Conservation (phyloP, 192 early-diverging fungal species). For the Mycoemilia scoparia region DNA sequence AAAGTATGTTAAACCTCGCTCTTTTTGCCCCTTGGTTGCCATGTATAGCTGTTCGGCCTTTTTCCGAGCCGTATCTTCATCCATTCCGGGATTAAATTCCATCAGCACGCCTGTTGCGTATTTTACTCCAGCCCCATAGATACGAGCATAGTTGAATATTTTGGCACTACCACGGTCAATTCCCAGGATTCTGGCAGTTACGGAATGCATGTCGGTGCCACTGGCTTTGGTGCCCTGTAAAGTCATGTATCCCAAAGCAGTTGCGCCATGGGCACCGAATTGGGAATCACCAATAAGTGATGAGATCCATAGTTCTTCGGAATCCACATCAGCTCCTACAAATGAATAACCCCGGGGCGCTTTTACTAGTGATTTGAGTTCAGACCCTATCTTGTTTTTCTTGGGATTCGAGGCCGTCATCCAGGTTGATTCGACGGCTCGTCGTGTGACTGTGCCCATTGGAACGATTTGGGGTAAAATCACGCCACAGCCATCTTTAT, state of each 20-base stretch:
- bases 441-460: slow-evolving; percentile 93
- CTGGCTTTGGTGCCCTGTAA: slow-evolving; percentile 79
- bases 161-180: slow-evolving; percentile 82
- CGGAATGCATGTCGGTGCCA: slow-evolving; percentile 85
- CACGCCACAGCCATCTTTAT: slow-evolving; percentile 27
- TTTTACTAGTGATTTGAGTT: slow-evolving; percentile 73
- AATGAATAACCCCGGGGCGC: slow-evolving; percentile 70
- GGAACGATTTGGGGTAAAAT: slow-evolving; percentile 79
- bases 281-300: slow-evolving; percentile 85
- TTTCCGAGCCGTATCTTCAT: slow-evolving; percentile 36
- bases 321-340: slow-evolving; percentile 94
- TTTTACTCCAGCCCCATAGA: slow-evolving; percentile 84
- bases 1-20: slow-evolving; percentile 9
- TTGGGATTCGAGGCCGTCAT: slow-evolving; percentile 90
- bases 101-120: slow-evolving; percentile 62
- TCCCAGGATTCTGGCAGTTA: slow-evolving; percentile 70
- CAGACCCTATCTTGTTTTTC: slow-evolving; percentile 73
- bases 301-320: slow-evolving; percentile 93
- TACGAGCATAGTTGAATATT: slow-evolving; percentile 86
- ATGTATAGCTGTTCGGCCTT: slow-evolving; percentile 54
- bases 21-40: slow-evolving; percentile 65
- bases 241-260: slow-evolving; percentile 95
- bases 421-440: slow-evolving; percentile 87
- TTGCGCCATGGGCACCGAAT: slow-evolving; percentile 79
- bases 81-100: slow-evolving; percentile 59